phyloP scores from a whole-genome alignment of 768 basidiomycete genomes.

The Rhizopogon salebrosus region DNA sequence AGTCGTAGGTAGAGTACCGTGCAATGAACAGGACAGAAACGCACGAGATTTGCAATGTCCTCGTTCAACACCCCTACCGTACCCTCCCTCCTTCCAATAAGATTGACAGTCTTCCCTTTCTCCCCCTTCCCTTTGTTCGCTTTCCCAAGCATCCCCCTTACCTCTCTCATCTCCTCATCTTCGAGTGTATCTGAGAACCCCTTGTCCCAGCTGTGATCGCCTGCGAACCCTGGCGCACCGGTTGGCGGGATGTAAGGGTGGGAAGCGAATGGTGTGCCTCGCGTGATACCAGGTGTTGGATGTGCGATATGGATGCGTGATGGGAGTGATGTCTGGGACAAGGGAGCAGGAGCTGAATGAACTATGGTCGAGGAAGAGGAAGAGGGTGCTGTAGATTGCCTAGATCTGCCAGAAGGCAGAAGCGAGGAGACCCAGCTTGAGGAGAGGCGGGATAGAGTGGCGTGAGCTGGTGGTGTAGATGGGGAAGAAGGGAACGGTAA shows the following conservation, averaged over 20 bases:
- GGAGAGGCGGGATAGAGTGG: slow-evolving; percentile 41
- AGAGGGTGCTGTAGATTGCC: slow-evolving; percentile 7
- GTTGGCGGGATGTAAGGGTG: slow-evolving; percentile 41
- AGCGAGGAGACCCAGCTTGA: slow-evolving; percentile 49
- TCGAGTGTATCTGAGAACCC: slow-evolving; percentile 49
- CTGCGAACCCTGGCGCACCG: slow-evolving; percentile 77
- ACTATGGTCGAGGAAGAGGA: slow-evolving; percentile 5
- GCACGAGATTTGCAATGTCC: slow-evolving; percentile 56
- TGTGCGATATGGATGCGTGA: not conserved
- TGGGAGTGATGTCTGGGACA: slow-evolving; percentile 13
- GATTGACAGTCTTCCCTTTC: slow-evolving; percentile 36
- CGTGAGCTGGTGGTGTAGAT: slow-evolving; percentile 18
- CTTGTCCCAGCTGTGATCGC: slow-evolving; percentile 65
- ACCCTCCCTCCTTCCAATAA: slow-evolving; percentile 50
- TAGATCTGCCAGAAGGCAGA: slow-evolving; percentile 23
- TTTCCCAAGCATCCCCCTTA: slow-evolving; percentile 40
- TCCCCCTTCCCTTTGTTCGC: slow-evolving; percentile 18
- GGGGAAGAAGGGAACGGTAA: slow-evolving; percentile 7
- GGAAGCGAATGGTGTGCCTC: slow-evolving; percentile 49
- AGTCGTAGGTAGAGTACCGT: slow-evolving; percentile 1
- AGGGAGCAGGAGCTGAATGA: slow-evolving; percentile 6
- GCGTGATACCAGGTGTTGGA: slow-evolving; percentile 21
- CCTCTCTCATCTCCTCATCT: slow-evolving; percentile 35
- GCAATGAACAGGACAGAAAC: slow-evolving; percentile 12
- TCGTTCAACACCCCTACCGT: slow-evolving; percentile 49